phyloP scores from a whole-genome alignment of 2,329 filamentous ascomycete genomes.

The Verticillium dahliae region DNA sequence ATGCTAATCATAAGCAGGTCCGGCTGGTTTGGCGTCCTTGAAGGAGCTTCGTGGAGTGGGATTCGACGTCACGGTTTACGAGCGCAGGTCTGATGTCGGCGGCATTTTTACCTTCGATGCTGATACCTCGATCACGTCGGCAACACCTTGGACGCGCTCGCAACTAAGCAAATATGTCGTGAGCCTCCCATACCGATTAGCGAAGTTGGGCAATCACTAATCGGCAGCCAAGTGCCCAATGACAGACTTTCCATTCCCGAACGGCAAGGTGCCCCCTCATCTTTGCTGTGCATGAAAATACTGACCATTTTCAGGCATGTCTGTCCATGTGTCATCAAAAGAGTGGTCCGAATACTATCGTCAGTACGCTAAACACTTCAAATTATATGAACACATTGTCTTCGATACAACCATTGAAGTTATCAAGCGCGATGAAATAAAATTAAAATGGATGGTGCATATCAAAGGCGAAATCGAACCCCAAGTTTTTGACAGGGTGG shows the following conservation, averaged over 20 bases:
- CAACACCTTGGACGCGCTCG: conserved; percentile 10
- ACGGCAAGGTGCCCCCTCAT: conserved; percentile 11
- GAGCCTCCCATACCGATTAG: neutral
- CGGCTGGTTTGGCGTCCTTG: conserved; percentile 15
- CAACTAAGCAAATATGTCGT: conserved; percentile 19
- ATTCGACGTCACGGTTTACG: conserved; percentile 16
- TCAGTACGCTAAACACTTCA: conserved; percentile 14
- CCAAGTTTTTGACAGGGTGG: conserved; percentile 16
- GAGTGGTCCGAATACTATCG: conserved; percentile 14
- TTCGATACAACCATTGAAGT: conserved; percentile 10
- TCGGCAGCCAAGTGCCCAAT: conserved; percentile 10
- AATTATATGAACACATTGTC: conserved; percentile 9
- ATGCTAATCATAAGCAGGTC: conserved; percentile 4
- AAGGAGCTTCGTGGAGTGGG: conserved; percentile 16
- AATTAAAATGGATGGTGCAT: conserved; percentile 12
- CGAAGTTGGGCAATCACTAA: neutral
- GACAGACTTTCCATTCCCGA: conserved; percentile 16
- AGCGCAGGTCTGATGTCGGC: conserved; percentile 14
- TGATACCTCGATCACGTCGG: conserved; percentile 14
- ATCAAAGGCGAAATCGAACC: conserved; percentile 7
- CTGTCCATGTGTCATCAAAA: neutral
- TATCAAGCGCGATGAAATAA: conserved; percentile 8
- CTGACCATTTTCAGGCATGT: neutral
- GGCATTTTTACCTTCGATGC: conserved; percentile 17
- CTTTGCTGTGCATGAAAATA: neutral